Evolutionary conservation across 2,329 filamentous ascomycete genomes (phyloP).

Genomic region (Septoria linicola): DNA sequence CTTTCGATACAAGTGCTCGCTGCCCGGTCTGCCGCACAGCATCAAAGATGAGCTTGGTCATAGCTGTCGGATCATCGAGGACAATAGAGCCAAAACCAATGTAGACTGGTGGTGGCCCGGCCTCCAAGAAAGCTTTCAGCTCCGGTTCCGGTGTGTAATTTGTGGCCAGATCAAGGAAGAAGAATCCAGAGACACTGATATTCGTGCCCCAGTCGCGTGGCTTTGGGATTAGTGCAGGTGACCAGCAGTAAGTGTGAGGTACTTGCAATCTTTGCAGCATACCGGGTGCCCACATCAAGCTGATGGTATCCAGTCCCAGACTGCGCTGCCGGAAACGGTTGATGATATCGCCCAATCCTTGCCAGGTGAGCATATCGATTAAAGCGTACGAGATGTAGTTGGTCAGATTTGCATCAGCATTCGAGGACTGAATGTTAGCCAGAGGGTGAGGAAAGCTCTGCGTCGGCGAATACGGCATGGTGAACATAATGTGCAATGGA

Average conservation of each 20-base stretch:
- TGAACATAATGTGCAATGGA: constrained; percentile 85
- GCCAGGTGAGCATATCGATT: constrained; percentile 91
- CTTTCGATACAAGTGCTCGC: constrained; percentile 55
- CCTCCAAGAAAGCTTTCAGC: constrained; percentile 64
- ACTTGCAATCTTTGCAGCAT: constrained; percentile 72
- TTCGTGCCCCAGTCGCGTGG: constrained; percentile 72
- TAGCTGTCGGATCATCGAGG: constrained; percentile 69
- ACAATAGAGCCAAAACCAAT: constrained; percentile 84
- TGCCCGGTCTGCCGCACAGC: constrained; percentile 57
- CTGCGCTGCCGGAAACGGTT: constrained; percentile 78
- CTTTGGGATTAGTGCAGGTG: constrained; percentile 73
- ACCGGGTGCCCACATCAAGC: constrained; percentile 78
- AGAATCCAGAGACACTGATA: constrained; percentile 74
- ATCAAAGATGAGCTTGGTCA: constrained; percentile 71
- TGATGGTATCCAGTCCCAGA: constrained; percentile 73
- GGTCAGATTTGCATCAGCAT: constrained; percentile 71
- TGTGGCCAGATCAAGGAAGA: constrained; percentile 67
- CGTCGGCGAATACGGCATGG: constrained; percentile 89
- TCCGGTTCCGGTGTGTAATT: constrained; percentile 66
- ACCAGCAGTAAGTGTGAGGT: constrained; percentile 92
- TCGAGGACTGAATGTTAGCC: constrained; percentile 74
- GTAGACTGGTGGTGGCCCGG: constrained; percentile 72
- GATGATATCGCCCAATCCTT: constrained; percentile 85
- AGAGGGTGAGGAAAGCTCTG: constrained; percentile 82
- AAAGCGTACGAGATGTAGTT: constrained; percentile 83